Conservation (phyloP, 2,329 filamentous ascomycete species). For the Cladophialophora exuberans region DNA sequence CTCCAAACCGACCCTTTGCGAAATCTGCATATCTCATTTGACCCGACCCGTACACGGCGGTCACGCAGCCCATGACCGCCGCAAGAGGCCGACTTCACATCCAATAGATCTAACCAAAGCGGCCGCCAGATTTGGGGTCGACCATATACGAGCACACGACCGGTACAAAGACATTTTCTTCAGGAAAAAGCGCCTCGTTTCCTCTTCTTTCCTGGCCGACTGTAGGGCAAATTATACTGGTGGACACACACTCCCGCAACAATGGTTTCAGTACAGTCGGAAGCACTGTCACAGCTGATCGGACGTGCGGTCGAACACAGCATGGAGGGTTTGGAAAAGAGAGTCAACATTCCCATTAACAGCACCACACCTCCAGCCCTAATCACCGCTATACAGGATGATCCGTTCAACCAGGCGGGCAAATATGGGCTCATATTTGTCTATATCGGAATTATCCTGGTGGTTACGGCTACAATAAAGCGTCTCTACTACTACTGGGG, state of each 20-base stretch:
- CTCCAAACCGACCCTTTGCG: slow-evolving; percentile 8
- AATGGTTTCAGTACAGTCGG: slow-evolving; percentile 17
- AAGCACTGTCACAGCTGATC: slow-evolving; percentile 19
- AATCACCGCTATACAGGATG: slow-evolving; percentile 60
- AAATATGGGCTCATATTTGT: slow-evolving; percentile 89
- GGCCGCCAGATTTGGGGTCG: slow-evolving; percentile 4
- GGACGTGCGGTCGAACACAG: slow-evolving; percentile 13
- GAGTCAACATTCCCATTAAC: slow-evolving; percentile 61
- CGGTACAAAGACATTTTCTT: not conserved
- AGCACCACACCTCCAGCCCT: slow-evolving; percentile 59
- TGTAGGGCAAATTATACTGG: not conserved
- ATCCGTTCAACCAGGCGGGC: slow-evolving; percentile 79
- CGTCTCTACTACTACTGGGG: slow-evolving; percentile 88
- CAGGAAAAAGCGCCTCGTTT: not conserved
- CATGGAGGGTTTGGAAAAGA: slow-evolving; percentile 42
- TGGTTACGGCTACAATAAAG: slow-evolving; percentile 68
- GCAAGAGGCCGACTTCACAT: slow-evolving; percentile 4
- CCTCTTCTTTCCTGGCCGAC: not conserved
- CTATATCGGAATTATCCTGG: slow-evolving; percentile 78
- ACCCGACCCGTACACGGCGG: slow-evolving; percentile 17
- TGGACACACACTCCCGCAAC: not conserved
- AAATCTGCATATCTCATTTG: slow-evolving; percentile 13
- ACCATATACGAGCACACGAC: slow-evolving; percentile 12
- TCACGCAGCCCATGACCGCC: slow-evolving; percentile 17
- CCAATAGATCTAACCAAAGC: slow-evolving; percentile 23